phyloP scores from a whole-genome alignment of 1,284 basidiomycete species.

The Sanghuangporus baumii region DNA sequence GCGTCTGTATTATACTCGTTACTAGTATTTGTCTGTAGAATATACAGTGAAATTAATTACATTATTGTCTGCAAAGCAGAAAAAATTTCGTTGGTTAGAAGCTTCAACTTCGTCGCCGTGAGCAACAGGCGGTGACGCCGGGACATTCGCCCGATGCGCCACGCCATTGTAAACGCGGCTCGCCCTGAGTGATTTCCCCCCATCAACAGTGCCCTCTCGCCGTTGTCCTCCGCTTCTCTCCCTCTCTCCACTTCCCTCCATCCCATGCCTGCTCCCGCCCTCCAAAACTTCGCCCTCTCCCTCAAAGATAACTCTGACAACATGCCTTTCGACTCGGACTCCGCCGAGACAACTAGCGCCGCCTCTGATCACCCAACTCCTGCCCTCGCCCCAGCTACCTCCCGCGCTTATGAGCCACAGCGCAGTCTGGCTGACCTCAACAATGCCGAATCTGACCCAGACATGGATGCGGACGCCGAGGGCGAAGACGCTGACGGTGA shows the following conservation, averaged over 20 bases:
- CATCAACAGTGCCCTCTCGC: neutral
- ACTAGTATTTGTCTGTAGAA: neutral
- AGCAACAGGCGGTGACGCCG: conserved; percentile 5
- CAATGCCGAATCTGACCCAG: conserved; percentile 18
- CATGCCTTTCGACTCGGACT: neutral
- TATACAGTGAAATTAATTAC: neutral
- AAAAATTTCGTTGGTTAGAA: neutral
- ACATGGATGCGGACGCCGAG: conserved; percentile 20
- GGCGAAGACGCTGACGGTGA: conserved; percentile 22
- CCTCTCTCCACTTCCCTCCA: conserved; percentile 4
- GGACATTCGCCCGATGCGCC: neutral
- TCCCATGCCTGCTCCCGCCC: conserved; percentile 12
- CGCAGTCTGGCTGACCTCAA: neutral
- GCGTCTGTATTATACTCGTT: neutral
- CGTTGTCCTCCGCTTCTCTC: conserved; percentile 1
- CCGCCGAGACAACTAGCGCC: neutral
- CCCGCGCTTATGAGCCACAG: neutral
- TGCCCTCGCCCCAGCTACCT: neutral
- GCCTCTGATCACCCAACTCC: neutral
- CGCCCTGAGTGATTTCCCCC: neutral
- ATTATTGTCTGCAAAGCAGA: neutral
- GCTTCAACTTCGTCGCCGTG: neutral
- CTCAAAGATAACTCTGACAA: neutral
- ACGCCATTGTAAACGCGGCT: neutral
- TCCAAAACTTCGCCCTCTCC: neutral